Conservation (phyloP, 2,329 filamentous ascomycete species). For the Xylariales sp. region DNA sequence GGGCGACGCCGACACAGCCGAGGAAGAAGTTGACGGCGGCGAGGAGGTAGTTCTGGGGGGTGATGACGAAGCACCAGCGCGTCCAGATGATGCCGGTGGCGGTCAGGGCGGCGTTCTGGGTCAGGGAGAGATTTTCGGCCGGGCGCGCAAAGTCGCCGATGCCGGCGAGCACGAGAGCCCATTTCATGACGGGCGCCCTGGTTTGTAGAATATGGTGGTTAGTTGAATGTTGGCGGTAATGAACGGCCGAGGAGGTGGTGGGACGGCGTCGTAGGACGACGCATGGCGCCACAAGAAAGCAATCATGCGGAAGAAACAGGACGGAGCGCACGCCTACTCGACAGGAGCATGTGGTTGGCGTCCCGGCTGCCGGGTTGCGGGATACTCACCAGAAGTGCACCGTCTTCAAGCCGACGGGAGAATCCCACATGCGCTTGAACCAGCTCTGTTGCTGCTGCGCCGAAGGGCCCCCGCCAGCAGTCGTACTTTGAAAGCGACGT, state of each 20-base stretch:
- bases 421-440: slow-evolving; percentile 86
- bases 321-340: neutral
- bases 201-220: slow-evolving; percentile 2
- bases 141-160: slow-evolving; percentile 92
- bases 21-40: slow-evolving; percentile 99
- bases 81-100: slow-evolving; percentile 97
- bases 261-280: neutral
- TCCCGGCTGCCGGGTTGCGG: neutral
- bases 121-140: slow-evolving; percentile 90
- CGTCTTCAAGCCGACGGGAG: slow-evolving; percentile 85
- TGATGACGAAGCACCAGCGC: slow-evolving; percentile 97
- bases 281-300: neutral
- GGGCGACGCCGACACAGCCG: slow-evolving; percentile 84
- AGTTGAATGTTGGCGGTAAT: neutral
- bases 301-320: neutral
- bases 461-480: slow-evolving; percentile 53
- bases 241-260: neutral
- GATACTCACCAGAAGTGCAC: slow-evolving; percentile 92
- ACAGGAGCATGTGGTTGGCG: neutral
- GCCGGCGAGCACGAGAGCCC: slow-evolving; percentile 92
- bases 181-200: slow-evolving; percentile 98
- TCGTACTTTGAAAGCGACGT: slow-evolving; percentile 78
- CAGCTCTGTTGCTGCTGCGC: slow-evolving; percentile 61
- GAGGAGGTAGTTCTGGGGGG: slow-evolving; percentile 91
- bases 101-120: slow-evolving; percentile 90